These are phyloP conservation scores for Talaromyces stipitatus DNA, from an alignment of 495 filamentous ascomycete species.

Conservation along the genomic window DNA sequence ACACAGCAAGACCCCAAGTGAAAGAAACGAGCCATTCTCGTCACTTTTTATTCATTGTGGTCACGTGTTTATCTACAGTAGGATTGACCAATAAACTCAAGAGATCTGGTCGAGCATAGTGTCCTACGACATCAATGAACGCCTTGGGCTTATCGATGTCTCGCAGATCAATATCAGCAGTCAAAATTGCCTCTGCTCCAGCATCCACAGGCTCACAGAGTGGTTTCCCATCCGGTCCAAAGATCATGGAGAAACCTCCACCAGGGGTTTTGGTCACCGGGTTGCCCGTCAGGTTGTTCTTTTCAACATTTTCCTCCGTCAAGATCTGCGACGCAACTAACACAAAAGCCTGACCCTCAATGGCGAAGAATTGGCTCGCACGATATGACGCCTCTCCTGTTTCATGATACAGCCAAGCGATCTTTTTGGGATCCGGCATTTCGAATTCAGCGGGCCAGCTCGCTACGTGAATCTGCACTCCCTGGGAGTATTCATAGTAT, in stretches of 20 bases:
- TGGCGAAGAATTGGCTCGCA: constrained; percentile 12
- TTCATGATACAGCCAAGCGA: constrained; percentile 17
- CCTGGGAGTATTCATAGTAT: constrained; percentile 23
- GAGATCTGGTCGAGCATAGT: constrained; percentile 29
- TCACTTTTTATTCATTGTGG: not conserved
- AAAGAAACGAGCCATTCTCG: too few species aligned
- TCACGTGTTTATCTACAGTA: constrained; percentile 1
- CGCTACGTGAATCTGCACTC: constrained; percentile 29
- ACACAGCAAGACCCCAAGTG: too few species aligned
- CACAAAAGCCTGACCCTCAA: constrained; percentile 19
- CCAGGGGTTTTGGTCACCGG: constrained; percentile 18
- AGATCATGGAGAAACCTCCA: constrained; percentile 23
- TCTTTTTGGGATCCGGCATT: constrained; percentile 17
- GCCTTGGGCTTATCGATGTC: constrained; percentile 18
- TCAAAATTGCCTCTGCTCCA: constrained; percentile 22
- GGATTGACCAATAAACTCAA: constrained; percentile 18
- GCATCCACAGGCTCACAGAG: constrained; percentile 13
- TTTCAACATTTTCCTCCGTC: constrained; percentile 14
- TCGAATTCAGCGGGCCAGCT: constrained; percentile 19
- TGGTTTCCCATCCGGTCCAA: constrained; percentile 22
- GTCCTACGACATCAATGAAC: constrained; percentile 21
- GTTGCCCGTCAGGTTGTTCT: constrained; percentile 17
- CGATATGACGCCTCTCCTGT: constrained; percentile 12
- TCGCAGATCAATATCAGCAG: constrained; percentile 23
- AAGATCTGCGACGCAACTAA: constrained; percentile 9